Base-by-base conservation (phyloP, 2,329 filamentous ascomycete genomes). In the Hirsutella minnesotensis region DNA sequence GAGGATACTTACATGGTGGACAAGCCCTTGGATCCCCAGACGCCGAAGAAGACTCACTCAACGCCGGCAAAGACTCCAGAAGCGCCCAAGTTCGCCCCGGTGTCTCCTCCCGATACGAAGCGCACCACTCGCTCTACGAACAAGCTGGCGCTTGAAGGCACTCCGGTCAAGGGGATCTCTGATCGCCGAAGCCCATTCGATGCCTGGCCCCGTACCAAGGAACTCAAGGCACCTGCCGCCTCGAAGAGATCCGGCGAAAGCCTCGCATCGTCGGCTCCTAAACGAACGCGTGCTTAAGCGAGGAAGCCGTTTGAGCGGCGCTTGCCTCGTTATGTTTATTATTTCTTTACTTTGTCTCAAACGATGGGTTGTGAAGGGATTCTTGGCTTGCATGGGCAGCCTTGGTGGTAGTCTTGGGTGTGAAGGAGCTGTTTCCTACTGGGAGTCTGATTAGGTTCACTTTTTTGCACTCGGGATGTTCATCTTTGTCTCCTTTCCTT, bases 201-300 rank as follows among this genome's bases (percentile, higher is more conserved):
- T 51, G 69, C 69, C 33, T 87, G 81, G 81, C 73, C 68, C 48
- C 76, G 80, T 45, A 77, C 75, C 51, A 86, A 86, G 67, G 64
- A 59, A 49, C 61, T 51, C 59, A 46, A 64, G 66, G 46, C 66
- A 57, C 47, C 66, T 65, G 53, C 63, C 21, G 54, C 61, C 20
- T 48, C 60, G 39, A 74, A 73, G 57, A 65, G 69, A 46, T 52
- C 55, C 20, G 62, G 53, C 33, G 60, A 63, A 8, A 53, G 47
- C n/a, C 51, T 63, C 18, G 49, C 51, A 20, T 47, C 57, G 4
- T 46, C 53, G 22, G 48, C 52, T 22, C 44, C 62, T 20, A 67
- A 67, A 54, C 61, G 64, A 43, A 53, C 53, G 36, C 63, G 64
- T 20, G 55, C 55, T 37, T 66, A 48, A 51, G 36, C n/a, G 19